Base-by-base conservation (phyloP, 768 basidiomycete species). In the Austroboletus eburneus region DNA sequence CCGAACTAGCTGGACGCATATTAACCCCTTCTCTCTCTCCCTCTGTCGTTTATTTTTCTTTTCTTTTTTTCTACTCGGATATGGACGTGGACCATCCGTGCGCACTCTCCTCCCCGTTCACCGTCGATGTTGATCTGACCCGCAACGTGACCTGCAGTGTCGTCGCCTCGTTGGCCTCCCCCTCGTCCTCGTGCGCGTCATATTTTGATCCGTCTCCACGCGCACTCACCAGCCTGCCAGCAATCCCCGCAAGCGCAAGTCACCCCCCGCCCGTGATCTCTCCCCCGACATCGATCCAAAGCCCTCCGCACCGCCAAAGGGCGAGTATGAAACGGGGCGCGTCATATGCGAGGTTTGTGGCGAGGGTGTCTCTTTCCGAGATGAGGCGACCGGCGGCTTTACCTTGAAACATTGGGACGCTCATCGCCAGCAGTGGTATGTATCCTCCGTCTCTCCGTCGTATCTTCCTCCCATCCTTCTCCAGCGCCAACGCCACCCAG, bases 381-480 rank as follows among this genome's bases (percentile, higher is more conserved):
- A 87, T 62, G 80, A 81, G 25, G 62, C 65, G 12, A 74, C 79
- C 25, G 79, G 79, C 2, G 77, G 69, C 3, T 87, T 87, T 61
- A 84, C 84, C 30, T 65, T 80, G 33, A 76, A 78, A 55, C 79
- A 80, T 37, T 87, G 86, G 87, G 79, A 81, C 27, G 75, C 79
- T 13, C 86, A 88, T 65, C 75, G 77, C 10, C 63, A 69, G 35
- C 64, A 70, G 23, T 86, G 84, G 85, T 83, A 56, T 24, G 77
- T 66, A 38, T 39, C 38, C 5, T 51, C 36, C 51, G 10, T 50
- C 25, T 27, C 17, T 39, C 45, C 24, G 16, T 35, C 6, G 42
- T 36, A 43, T 41, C 39, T 20, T 49, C 43, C 25, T 35, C 40
- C 42, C 45, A 52, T 29, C 45, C 2, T 41, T 32, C 48, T 23